A percentile compares a stretch with the other conserved stretches of the same genome.
Conservation (phyloP, 2,329 filamentous ascomycete genomes). For the Penicillium glabrum region DNA sequence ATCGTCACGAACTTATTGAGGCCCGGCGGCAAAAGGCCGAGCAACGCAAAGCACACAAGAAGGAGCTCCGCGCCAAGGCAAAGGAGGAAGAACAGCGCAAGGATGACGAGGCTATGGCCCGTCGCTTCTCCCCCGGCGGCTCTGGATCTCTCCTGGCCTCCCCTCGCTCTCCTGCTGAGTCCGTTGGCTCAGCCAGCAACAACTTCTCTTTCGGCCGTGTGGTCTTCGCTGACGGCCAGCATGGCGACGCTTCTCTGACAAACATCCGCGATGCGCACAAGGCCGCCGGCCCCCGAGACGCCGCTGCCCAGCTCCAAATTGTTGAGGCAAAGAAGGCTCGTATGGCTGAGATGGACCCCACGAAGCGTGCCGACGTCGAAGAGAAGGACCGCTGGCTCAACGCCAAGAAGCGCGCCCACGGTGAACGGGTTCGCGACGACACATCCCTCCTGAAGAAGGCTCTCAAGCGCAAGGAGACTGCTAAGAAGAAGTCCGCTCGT, state of each 20-base stretch:
- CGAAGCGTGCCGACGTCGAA: conserved; percentile 80
- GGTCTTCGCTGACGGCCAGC: conserved; percentile 83
- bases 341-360: conserved; percentile 70
- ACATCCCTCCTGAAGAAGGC: conserved; percentile 88
- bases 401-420: conserved; percentile 83
- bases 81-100: conserved; percentile 74
- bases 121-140: conserved; percentile 56
- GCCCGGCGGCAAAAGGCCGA: conserved; percentile 83
- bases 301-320: conserved; percentile 80
- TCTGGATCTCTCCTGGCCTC: conserved; percentile 59
- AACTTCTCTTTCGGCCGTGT: conserved; percentile 89
- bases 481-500: conserved; percentile 87
- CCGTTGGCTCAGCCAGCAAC: conserved; percentile 47
- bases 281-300: conserved; percentile 80
- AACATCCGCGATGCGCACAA: conserved; percentile 66
- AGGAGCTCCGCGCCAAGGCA: conserved; percentile 73
- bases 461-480: conserved; percentile 85
- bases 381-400: conserved; percentile 95
- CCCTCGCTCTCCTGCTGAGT: conserved; percentile 51
- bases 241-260: conserved; percentile 69
- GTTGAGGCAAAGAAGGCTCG: conserved; percentile 84
- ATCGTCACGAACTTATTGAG: conserved; percentile 89
- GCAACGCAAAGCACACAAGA: conserved; percentile 83
- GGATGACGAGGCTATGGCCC: conserved; percentile 58
- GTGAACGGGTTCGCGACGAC: conserved; percentile 85